phyloP scores from a whole-genome alignment of 1,139 yeast genomes.

The Debaryomyces subglobosus region DNA sequence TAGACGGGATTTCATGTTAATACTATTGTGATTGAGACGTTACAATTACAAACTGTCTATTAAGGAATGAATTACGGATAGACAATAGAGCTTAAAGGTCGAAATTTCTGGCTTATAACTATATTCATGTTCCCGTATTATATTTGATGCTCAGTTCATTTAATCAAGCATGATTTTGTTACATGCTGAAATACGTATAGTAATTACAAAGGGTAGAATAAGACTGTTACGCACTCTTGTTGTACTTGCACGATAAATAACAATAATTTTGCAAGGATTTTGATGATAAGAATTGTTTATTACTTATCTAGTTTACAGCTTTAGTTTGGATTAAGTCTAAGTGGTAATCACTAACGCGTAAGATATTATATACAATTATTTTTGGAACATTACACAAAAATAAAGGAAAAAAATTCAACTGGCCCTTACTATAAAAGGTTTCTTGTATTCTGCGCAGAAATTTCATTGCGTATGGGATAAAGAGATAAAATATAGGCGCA shows the following conservation, averaged over 20 bases:
- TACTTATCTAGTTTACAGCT: too few species aligned
- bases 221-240: too few species aligned
- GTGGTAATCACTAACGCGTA: background rate
- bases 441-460: background rate
- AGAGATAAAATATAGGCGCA: background rate
- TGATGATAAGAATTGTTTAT: too few species aligned
- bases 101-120: background rate
- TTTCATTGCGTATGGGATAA: background rate
- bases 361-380: background rate
- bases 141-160: background rate
- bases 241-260: too few species aligned
- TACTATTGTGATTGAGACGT: background rate
- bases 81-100: background rate
- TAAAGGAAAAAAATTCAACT: background rate
- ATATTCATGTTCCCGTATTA: background rate
- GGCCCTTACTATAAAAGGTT: background rate
- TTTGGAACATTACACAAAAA: background rate
- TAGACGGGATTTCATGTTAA: background rate
- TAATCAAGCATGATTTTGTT: background rate
- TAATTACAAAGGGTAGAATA: too few species aligned
- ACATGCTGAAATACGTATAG: too few species aligned
- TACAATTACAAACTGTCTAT: background rate
- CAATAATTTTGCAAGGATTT: too few species aligned
- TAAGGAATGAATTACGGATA: background rate
- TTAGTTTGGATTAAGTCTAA: too few species aligned